Evolutionary conservation across 495 filamentous ascomycete genomes (phyloP).

Genomic region (Xylaria telfairii): DNA sequence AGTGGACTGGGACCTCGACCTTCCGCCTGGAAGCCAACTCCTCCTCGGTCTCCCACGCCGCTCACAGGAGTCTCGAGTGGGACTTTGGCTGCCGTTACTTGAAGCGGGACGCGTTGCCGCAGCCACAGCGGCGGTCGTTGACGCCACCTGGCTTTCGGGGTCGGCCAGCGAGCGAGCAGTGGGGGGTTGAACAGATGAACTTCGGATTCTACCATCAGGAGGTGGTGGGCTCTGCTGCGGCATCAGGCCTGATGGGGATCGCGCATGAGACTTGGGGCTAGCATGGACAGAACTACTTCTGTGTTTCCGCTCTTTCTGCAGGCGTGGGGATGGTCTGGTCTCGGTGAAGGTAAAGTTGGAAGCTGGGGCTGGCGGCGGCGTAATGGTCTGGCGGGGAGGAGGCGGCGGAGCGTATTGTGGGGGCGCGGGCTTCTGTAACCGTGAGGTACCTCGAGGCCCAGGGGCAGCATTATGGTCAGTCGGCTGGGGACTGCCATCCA

Average conservation of each 20-base stretch:
- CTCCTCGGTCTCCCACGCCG: constrained; percentile 41
- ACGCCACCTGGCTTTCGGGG: constrained; percentile 37
- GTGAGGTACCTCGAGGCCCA: constrained; percentile 1
- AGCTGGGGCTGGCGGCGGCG: constrained; percentile 29
- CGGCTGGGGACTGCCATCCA: constrained; percentile 16
- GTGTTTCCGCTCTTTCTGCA: constrained; percentile 36
- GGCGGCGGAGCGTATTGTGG: constrained; percentile 23
- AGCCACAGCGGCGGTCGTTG: constrained; percentile 25
- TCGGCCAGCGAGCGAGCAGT: constrained; percentile 24
- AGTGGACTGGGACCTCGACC: constrained; percentile 51
- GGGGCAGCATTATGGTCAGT: constrained; percentile 15
- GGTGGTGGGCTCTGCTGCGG: constrained; percentile 36
- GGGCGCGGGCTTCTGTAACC: constrained; percentile 34
- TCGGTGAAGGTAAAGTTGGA: constrained; percentile 36
- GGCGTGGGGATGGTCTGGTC: constrained; percentile 33
- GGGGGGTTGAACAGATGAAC: constrained; percentile 49
- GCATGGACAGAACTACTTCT: constrained; percentile 38
- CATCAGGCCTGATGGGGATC: constrained; percentile 20
- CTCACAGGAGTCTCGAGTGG: constrained; percentile 35
- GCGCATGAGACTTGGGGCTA: constrained; percentile 25
- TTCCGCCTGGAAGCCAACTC: constrained; percentile 53
- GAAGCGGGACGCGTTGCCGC: constrained; percentile 34
- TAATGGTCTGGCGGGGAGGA: constrained; percentile 20
- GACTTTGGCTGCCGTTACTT: constrained; percentile 44
- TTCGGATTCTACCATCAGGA: constrained; percentile 40